A percentile compares a stretch with the other conserved stretches of the same genome.
phyloP scores from a whole-genome alignment of 2,329 filamentous ascomycete genomes.

The Xylaria polymorpha region DNA sequence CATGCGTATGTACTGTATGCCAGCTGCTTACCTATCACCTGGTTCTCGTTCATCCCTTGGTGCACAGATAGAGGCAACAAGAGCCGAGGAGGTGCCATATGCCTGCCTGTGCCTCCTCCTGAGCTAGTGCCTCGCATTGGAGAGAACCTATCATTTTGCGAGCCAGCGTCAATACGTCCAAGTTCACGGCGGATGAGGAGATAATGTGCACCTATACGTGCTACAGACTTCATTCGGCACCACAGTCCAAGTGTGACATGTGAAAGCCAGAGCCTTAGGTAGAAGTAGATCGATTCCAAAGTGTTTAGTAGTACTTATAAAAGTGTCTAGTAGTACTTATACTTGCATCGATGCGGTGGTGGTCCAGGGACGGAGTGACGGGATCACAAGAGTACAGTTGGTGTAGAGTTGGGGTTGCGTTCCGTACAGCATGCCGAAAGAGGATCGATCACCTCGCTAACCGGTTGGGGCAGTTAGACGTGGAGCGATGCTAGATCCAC shows the following conservation, averaged over 20 bases:
- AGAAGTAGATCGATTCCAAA: slow-evolving; percentile 8
- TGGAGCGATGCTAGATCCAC: slow-evolving; percentile 1
- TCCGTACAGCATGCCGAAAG: slow-evolving; percentile 1
- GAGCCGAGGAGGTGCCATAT: slow-evolving; percentile 17
- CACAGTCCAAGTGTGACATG: slow-evolving; percentile 12
- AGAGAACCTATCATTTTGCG: slow-evolving; percentile 7
- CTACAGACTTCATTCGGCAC: slow-evolving; percentile 14
- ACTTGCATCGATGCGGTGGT: slow-evolving; percentile 1
- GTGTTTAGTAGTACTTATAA: not conserved
- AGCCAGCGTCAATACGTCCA: slow-evolving; percentile 11
- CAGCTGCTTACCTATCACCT: slow-evolving; percentile 29
- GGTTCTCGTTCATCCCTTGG: slow-evolving; percentile 19
- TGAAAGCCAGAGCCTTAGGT: slow-evolving; percentile 26
- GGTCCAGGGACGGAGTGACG: slow-evolving; percentile 23
- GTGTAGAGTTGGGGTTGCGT: not conserved
- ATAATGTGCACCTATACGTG: slow-evolving; percentile 17
- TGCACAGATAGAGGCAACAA: slow-evolving; percentile 29
- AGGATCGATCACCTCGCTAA: slow-evolving; percentile 13
- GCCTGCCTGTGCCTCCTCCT: slow-evolving; percentile 18
- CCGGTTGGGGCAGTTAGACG: slow-evolving; percentile 19
- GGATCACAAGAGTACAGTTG: not conserved
- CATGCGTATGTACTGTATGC: slow-evolving; percentile 24
- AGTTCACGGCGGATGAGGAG: not conserved
- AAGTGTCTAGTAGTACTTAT: not conserved
- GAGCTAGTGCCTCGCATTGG: slow-evolving; percentile 16